These are phyloP conservation scores for Peronospora belbahrii DNA, from an alignment of 352 stramenopile species.

Conservation along the genomic window DNA sequence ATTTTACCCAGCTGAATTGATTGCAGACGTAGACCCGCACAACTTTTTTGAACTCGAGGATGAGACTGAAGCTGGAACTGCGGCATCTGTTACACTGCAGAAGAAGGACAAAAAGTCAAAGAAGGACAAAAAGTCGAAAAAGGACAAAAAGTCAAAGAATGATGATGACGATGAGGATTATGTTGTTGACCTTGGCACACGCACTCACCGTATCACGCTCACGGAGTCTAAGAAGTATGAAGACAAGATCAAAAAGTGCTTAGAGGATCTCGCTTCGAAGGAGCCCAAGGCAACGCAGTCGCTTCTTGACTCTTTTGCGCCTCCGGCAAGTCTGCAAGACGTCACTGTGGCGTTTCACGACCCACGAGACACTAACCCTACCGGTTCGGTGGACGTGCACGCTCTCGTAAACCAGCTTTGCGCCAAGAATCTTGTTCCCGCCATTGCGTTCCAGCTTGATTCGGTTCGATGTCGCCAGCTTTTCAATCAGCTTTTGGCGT, in stretches of 20 bases:
- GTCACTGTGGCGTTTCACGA: slow-evolving; percentile 49
- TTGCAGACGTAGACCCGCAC: slow-evolving; percentile 91
- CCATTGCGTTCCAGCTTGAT: slow-evolving; percentile 85
- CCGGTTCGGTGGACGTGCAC: slow-evolving; percentile 59
- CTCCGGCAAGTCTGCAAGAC: slow-evolving; percentile 50
- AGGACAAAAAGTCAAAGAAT: slow-evolving; percentile 53
- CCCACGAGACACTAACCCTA: slow-evolving; percentile 41
- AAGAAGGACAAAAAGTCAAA: slow-evolving; percentile 50
- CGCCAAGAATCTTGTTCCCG: slow-evolving; percentile 53
- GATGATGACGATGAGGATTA: slow-evolving; percentile 59
- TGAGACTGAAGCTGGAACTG: slow-evolving; percentile 16
- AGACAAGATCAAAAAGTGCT: slow-evolving; percentile 89
- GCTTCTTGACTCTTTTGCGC: slow-evolving; percentile 78
- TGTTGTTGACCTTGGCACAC: slow-evolving; percentile 64
- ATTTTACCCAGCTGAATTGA: slow-evolving; percentile 60
- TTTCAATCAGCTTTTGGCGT: slow-evolving; percentile 69
- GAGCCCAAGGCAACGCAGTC: slow-evolving; percentile 84
- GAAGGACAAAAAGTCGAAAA: slow-evolving; percentile 59
- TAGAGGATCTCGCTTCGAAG: slow-evolving; percentile 84
- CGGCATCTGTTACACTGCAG: slow-evolving; percentile 18
- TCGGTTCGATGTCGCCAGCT: slow-evolving; percentile 82
- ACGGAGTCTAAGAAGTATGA: slow-evolving; percentile 98
- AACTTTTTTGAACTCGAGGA: slow-evolving; percentile 88
- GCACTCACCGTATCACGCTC: slow-evolving; percentile 92
- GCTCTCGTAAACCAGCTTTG: slow-evolving; percentile 61